Conservation (phyloP, 1,139 yeast genomes). For the Suhomyces panamericanus region DNA sequence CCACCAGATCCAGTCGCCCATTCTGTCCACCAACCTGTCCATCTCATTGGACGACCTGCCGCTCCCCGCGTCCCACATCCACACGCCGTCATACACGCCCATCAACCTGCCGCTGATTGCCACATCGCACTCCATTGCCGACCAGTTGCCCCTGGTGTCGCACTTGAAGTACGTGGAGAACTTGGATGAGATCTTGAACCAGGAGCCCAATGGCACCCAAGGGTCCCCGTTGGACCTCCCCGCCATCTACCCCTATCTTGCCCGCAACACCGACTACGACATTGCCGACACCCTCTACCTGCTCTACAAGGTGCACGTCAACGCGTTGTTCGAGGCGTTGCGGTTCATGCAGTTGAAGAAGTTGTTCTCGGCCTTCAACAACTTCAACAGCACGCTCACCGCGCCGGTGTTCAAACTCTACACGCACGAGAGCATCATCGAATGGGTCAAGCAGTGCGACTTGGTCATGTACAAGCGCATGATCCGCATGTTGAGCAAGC, state of each 20-base stretch:
- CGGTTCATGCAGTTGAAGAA: slow-evolving; percentile 68
- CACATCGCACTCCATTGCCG: slow-evolving; percentile 16
- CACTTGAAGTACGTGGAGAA: slow-evolving; percentile 39
- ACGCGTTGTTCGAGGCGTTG: slow-evolving; percentile 60
- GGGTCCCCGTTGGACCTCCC: slow-evolving; percentile 49
- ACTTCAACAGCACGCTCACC: slow-evolving; percentile 62
- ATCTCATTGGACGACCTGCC: slow-evolving; percentile 19
- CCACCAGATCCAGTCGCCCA: slow-evolving; percentile 25
- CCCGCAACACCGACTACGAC: slow-evolving; percentile 54
- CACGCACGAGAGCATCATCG: slow-evolving; percentile 46
- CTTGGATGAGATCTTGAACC: slow-evolving; percentile 32
- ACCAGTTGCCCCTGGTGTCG: slow-evolving; percentile 22
- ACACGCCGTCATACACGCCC: slow-evolving; percentile 20
- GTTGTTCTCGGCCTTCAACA: slow-evolving; percentile 52
- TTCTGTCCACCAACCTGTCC: slow-evolving; percentile 23
- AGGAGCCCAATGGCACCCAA: slow-evolving; percentile 24
- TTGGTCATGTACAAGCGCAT: slow-evolving; percentile 58
- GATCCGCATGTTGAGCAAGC: slow-evolving; percentile 63
- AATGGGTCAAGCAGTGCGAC: slow-evolving; percentile 73
- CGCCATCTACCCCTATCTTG: slow-evolving; percentile 50
- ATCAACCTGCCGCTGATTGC: slow-evolving; percentile 21
- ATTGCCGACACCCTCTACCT: slow-evolving; percentile 62
- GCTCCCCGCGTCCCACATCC: slow-evolving; percentile 14
- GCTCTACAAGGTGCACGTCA: slow-evolving; percentile 63
- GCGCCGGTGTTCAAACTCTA: slow-evolving; percentile 65